These are phyloP conservation scores for Leccinum truebloodii DNA, from an alignment of 768 basidiomycete genomes.

Conservation along the genomic window DNA sequence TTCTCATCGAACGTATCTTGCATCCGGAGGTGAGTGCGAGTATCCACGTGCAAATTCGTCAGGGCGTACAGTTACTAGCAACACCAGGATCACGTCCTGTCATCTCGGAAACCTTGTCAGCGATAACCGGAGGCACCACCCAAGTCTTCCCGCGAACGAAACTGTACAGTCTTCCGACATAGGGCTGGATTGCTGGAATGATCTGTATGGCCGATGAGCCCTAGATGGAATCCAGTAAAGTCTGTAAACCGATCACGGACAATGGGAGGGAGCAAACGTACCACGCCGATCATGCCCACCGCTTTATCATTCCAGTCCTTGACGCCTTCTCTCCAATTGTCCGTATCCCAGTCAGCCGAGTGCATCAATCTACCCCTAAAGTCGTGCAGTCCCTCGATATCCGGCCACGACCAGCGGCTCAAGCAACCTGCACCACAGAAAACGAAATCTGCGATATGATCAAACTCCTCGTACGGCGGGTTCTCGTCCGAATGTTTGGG, in stretches of 20 bases:
- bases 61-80: constrained; percentile 41
- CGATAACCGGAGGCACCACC: constrained; percentile 49
- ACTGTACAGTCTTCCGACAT: constrained; percentile 49
- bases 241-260: background rate
- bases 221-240: constrained; percentile 29
- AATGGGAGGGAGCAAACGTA: constrained; percentile 21
- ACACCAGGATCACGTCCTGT: constrained; percentile 36
- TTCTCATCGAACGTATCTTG: constrained; percentile 44
- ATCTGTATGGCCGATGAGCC: constrained; percentile 66
- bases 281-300: constrained; percentile 63
- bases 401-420: constrained; percentile 68
- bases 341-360: constrained; percentile 60
- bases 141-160: constrained; percentile 64
- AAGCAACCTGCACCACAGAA: constrained; percentile 54
- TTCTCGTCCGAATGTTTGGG: constrained; percentile 14
- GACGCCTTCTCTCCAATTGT: constrained; percentile 46
- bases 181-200: constrained; percentile 56
- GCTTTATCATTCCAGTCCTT: constrained; percentile 52
- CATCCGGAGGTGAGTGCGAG: background rate
- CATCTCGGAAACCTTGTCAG: constrained; percentile 41
- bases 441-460: constrained; percentile 57
- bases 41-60: background rate
- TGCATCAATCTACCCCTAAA: constrained; percentile 64
- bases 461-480: constrained; percentile 42
- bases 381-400: constrained; percentile 54